Evolutionary conservation across 805 yeast species (phyloP).

Genomic region (Saccharomycopsis lassenensis): DNA sequence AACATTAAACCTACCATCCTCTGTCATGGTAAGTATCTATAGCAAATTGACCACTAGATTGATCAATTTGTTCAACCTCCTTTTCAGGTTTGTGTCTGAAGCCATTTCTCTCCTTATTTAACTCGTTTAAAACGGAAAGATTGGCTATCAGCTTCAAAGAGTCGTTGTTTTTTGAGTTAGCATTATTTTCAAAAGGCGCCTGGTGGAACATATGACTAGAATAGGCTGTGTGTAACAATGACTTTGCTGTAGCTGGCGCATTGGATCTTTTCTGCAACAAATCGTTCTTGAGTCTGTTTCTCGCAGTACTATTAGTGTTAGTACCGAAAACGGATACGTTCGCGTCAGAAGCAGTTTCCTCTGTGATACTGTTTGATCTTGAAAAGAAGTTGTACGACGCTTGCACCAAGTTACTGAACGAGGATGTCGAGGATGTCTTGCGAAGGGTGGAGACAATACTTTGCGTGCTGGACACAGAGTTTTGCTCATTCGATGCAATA

Average conservation of each 20-base stretch:
- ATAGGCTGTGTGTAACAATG: constrained; percentile 14
- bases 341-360: not conserved
- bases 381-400: constrained; percentile 11
- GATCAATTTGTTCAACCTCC: no score
- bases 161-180: no score
- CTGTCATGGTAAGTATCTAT: constrained; percentile 18
- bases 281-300: constrained; percentile 6
- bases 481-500: no score
- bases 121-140: no score
- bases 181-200: no score
- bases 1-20: constrained; percentile 19
- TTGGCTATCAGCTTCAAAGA: no score
- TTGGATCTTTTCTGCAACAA: constrained; percentile 7
- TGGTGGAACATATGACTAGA: constrained; percentile 17
- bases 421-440: constrained; percentile 5
- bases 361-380: not conserved
- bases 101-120: no score
- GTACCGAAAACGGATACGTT: not conserved
- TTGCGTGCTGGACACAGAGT: no score
- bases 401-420: constrained; percentile 13
- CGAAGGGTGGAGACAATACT: no score
- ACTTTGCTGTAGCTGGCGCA: constrained; percentile 16
- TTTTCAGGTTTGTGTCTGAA: no score
- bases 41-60: constrained; percentile 12
- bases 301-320: not conserved